Evolutionary conservation across 208 protist species (phyloP).

Genomic region (Acanthamoeba lenticulata): DNA sequence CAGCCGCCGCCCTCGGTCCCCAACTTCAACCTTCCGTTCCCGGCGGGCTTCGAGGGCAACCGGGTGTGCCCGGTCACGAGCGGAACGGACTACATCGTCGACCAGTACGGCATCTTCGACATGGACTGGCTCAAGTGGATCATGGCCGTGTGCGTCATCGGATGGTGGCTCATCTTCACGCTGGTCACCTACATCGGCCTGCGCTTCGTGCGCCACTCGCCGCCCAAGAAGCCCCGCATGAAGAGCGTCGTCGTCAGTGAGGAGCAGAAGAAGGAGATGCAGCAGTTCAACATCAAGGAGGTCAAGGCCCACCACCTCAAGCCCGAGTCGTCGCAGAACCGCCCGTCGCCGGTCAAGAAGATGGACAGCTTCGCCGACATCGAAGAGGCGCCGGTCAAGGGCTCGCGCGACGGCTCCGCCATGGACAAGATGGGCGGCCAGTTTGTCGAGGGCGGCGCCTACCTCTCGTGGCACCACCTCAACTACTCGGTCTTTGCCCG

Average conservation of each 20-base stretch:
- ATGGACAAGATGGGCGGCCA: neutral
- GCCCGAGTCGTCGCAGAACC: neutral
- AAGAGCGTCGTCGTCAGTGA: neutral
- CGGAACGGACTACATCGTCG: neutral
- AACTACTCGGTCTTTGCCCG: conserved; percentile 64
- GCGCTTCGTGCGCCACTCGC: neutral
- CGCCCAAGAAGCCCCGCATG: neutral
- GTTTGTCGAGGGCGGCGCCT: no score
- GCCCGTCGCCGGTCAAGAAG: neutral
- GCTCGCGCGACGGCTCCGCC: no score
- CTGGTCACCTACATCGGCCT: conserved; percentile 12
- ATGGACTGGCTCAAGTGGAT: neutral
- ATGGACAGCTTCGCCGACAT: neutral
- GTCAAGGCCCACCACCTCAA: neutral
- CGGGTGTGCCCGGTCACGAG: conserved; percentile 4
- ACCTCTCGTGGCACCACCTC: conserved; percentile 74
- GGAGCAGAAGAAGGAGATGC: conserved; percentile 6
- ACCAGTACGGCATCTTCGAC: neutral
- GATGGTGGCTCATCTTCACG: conserved; percentile 13
- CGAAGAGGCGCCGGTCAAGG: no score
- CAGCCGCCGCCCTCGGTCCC: neutral
- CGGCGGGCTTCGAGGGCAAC: neutral
- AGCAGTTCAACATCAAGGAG: conserved; percentile 40
- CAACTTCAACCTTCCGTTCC: conserved; percentile 41
- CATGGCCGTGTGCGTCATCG: neutral